Evolutionary conservation across 2,329 filamentous ascomycete genomes (phyloP).

Genomic region (Curvularia lunata): DNA sequence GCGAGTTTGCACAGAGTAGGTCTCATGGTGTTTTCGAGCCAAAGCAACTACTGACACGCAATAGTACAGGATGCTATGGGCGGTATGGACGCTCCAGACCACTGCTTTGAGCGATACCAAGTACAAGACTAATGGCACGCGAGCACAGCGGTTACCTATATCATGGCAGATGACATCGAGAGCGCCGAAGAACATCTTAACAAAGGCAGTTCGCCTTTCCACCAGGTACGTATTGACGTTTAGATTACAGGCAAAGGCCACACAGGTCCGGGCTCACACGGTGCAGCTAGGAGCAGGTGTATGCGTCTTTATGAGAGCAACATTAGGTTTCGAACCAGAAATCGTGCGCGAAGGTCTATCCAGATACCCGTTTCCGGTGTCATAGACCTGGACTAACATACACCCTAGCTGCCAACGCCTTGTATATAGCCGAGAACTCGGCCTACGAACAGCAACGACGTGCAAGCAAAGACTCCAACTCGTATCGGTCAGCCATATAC

Average conservation of each 20-base stretch:
- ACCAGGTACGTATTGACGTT: conserved; percentile 61
- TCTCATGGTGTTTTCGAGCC: neutral
- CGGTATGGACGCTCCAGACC: conserved; percentile 39
- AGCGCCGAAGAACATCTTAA: conserved; percentile 76
- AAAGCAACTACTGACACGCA: conserved; percentile 23
- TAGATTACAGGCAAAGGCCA: neutral
- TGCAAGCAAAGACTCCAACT: conserved; percentile 68
- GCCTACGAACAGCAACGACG: conserved; percentile 78
- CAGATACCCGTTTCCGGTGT: neutral
- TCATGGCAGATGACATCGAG: conserved; percentile 90
- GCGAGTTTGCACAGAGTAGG: conserved; percentile 64
- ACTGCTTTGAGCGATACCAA: neutral
- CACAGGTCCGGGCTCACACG: conserved; percentile 25
- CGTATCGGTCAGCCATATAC: conserved; percentile 70
- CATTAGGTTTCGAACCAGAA: conserved; percentile 89
- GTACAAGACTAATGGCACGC: conserved; percentile 34
- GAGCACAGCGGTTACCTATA: conserved; percentile 66
- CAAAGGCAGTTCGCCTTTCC: conserved; percentile 81
- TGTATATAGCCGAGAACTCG: conserved; percentile 76
- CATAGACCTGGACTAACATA: conserved; percentile 9
- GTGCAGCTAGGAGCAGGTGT: conserved; percentile 76
- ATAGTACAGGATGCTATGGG: conserved; percentile 57
- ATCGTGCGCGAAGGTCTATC: conserved; percentile 75
- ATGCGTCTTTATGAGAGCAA: conserved; percentile 82
- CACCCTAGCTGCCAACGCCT: conserved; percentile 67